Evolutionary conservation across 2,329 filamentous ascomycete species (phyloP).

Genomic region (Cercospora brassicicola): DNA sequence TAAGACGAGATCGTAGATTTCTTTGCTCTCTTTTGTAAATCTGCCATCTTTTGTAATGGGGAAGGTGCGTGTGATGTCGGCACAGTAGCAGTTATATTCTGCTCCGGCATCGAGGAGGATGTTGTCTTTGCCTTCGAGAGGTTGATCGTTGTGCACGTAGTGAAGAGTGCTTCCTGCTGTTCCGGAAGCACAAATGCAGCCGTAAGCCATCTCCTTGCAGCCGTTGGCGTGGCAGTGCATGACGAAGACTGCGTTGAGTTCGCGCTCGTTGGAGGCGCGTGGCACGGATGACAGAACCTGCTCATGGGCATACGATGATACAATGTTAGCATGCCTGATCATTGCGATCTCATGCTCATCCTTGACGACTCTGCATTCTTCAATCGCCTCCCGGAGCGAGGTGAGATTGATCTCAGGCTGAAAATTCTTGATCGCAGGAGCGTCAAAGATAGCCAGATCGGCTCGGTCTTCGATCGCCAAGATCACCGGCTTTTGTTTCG

Average conservation of each 20-base stretch:
- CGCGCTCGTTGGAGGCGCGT: constrained; percentile 70
- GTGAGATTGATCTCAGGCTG: constrained; percentile 65
- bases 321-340: constrained; percentile 76
- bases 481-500: constrained; percentile 51
- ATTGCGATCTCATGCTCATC: constrained; percentile 79
- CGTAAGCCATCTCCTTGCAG: constrained; percentile 81
- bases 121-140: constrained; percentile 70
- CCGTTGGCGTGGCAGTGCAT: constrained; percentile 72
- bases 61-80: constrained; percentile 78
- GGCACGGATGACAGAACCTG: constrained; percentile 65
- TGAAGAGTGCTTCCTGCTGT: constrained; percentile 81
- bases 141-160: constrained; percentile 77
- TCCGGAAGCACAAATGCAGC: constrained; percentile 80
- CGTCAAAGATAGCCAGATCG: constrained; percentile 42
- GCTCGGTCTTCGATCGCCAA: constrained; percentile 80
- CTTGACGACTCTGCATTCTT: constrained; percentile 79
- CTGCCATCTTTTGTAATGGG: constrained; percentile 65
- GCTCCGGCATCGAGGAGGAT: constrained; percentile 80
- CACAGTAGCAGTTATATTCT: constrained; percentile 52
- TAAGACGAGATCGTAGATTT: constrained; percentile 64
- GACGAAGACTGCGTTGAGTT: constrained; percentile 79
- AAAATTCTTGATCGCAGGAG: constrained; percentile 64
- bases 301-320: constrained; percentile 76
- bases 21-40: constrained; percentile 67
- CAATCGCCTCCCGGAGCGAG: constrained; percentile 65